phyloP scores from a whole-genome alignment of 352 stramenopile species.

The Phytophthora constricta region DNA sequence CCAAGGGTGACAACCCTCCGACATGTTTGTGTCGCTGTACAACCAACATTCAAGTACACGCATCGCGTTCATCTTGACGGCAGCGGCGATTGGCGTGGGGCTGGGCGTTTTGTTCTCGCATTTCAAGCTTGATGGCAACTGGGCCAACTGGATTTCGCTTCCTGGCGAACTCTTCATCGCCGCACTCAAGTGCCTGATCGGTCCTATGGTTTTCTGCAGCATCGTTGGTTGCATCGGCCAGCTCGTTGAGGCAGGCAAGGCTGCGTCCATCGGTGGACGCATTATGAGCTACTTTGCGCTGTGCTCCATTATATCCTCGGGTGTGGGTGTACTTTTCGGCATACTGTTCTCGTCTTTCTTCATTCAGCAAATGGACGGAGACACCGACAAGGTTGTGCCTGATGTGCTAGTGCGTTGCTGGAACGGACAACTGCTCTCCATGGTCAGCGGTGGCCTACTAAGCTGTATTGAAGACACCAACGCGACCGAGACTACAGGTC shows the following conservation, averaged over 20 bases:
- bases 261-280: constrained; percentile 53
- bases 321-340: constrained; percentile 49
- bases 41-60: constrained; percentile 47
- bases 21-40: constrained; percentile 55
- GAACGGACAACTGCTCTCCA: constrained; percentile 52
- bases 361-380: constrained; percentile 46
- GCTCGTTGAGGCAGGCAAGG: constrained; percentile 59
- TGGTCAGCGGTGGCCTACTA: constrained; percentile 38
- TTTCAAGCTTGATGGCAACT: constrained; percentile 31
- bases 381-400: constrained; percentile 18
- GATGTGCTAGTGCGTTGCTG: constrained; percentile 53
- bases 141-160: constrained; percentile 56
- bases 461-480: constrained; percentile 42
- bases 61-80: constrained; percentile 45
- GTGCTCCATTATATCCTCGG: constrained; percentile 55
- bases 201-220: constrained; percentile 76
- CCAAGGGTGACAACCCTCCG: constrained; percentile 27
- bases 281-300: constrained; percentile 56
- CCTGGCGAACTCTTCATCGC: constrained; percentile 70
- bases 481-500: constrained; percentile 22
- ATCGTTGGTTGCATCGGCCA: constrained; percentile 67
- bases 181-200: constrained; percentile 66
- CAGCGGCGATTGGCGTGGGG: constrained; percentile 51
- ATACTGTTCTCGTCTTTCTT: constrained; percentile 38
- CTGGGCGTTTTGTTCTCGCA: constrained; percentile 52